These are phyloP conservation scores for Phellinidium pouzarii DNA, from an alignment of 1,284 basidiomycete species.

Conservation along the genomic window DNA sequence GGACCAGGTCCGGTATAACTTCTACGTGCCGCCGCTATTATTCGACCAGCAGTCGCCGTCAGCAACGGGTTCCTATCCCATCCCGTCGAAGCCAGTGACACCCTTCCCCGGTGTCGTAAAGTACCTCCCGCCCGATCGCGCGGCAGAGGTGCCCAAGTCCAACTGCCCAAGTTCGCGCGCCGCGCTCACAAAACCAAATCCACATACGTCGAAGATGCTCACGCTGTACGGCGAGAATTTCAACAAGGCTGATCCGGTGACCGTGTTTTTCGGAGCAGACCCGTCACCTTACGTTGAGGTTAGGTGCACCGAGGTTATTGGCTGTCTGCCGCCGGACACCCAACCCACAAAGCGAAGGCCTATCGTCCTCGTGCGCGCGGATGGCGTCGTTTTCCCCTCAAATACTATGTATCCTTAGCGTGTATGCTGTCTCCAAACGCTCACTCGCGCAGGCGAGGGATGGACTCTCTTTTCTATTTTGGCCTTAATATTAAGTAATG, in stretches of 20 bases:
- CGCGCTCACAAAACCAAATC: slow-evolving; percentile 64
- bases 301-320: slow-evolving; percentile 82
- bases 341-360: slow-evolving; percentile 63
- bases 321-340: slow-evolving; percentile 66
- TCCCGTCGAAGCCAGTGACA: slow-evolving; percentile 76
- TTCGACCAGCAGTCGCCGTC: slow-evolving; percentile 66
- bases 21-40: slow-evolving; percentile 82
- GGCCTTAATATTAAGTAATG: slow-evolving; percentile 15
- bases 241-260: slow-evolving; percentile 67
- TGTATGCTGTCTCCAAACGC: slow-evolving; percentile 1
- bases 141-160: slow-evolving; percentile 63
- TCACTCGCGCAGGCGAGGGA: slow-evolving; percentile 21
- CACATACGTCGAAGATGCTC: slow-evolving; percentile 68
- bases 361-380: slow-evolving; percentile 79
- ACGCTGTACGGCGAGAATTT: slow-evolving; percentile 91
- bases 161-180: slow-evolving; percentile 58
- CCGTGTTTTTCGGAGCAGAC: slow-evolving; percentile 85
- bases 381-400: slow-evolving; percentile 92
- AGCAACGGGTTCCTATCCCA: slow-evolving; percentile 61
- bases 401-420: slow-evolving; percentile 70
- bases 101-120: slow-evolving; percentile 82
- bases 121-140: slow-evolving; percentile 80
- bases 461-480: slow-evolving; percentile 6
- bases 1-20: slow-evolving; percentile 85
- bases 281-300: slow-evolving; percentile 84